These are phyloP conservation scores for Ilex paraguariensis DNA, from an alignment of 305 asterid genomes.

Conservation along the genomic window DNA sequence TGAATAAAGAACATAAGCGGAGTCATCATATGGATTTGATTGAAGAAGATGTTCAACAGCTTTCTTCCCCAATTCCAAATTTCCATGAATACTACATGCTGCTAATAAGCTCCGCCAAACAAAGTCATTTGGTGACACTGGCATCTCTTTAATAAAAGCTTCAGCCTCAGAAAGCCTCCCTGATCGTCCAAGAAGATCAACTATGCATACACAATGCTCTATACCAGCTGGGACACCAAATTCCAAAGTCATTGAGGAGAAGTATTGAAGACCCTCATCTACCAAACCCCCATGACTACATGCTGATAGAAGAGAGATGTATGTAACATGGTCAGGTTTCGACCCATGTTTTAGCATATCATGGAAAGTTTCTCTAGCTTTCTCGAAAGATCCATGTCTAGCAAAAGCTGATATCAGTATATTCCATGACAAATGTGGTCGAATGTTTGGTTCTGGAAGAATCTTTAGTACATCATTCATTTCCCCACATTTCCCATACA, in stretches of 20 bases:
- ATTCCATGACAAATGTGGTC: constrained; percentile 71
- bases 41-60: constrained; percentile 56
- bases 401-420: constrained; percentile 65
- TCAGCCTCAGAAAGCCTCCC: constrained; percentile 76
- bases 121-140: constrained; percentile 67
- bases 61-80: constrained; percentile 57
- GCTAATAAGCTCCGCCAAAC: constrained; percentile 74
- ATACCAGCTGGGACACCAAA: constrained; percentile 62
- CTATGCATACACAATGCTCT: constrained; percentile 79
- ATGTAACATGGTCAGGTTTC: constrained; percentile 71
- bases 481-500: constrained; percentile 91
- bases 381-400: constrained; percentile 61
- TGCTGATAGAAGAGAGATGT: constrained; percentile 81
- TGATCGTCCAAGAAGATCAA: constrained; percentile 81
- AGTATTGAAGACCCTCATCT: constrained; percentile 69
- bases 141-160: constrained; percentile 59
- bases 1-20: constrained; percentile 84
- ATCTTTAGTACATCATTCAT: constrained; percentile 54
- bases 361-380: constrained; percentile 53
- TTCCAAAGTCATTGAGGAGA: constrained; percentile 46
- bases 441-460: constrained; percentile 47
- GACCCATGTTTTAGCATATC: constrained; percentile 58
- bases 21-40: constrained; percentile 71
- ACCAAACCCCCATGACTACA: constrained; percentile 92
- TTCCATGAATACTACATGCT: constrained; percentile 63